Evolutionary conservation across 1,284 basidiomycete genomes (phyloP).

Genomic region (Trichosporon coremiiforme): DNA sequence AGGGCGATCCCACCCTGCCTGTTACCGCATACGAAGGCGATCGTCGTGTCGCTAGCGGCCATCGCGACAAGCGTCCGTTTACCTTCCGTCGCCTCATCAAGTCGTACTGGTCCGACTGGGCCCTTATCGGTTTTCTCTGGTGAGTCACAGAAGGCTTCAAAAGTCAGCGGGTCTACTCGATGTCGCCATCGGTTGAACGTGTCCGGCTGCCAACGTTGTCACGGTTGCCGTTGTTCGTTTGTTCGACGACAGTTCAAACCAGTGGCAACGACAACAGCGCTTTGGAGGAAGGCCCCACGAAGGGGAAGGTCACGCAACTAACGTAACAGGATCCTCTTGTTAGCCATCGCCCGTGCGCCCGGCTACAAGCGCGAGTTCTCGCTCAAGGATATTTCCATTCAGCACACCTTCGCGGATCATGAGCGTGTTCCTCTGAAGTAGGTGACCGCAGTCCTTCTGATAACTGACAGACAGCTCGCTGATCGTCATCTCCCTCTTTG

Average conservation of each 20-base stretch:
- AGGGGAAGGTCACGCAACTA: background rate
- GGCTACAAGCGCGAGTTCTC: slow-evolving; percentile 86
- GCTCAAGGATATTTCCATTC: slow-evolving; percentile 70
- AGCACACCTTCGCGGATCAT: slow-evolving; percentile 70
- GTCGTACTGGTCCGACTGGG: slow-evolving; percentile 60
- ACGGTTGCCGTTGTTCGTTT: no score
- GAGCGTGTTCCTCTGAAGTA: slow-evolving; percentile 77
- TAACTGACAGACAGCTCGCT: slow-evolving; percentile 60
- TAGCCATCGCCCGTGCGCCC: slow-evolving; percentile 68
- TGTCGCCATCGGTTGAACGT: background rate
- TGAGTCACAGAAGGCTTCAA: slow-evolving; percentile 55
- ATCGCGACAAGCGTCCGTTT: slow-evolving; percentile 23
- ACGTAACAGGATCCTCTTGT: slow-evolving; percentile 64
- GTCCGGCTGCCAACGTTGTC: no score
- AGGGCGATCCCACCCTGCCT: background rate
- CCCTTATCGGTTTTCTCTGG: slow-evolving; percentile 70
- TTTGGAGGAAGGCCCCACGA: background rate
- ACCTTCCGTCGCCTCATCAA: slow-evolving; percentile 29
- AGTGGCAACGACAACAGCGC: background rate
- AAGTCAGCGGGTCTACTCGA: background rate
- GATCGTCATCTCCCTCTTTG: slow-evolving; percentile 68
- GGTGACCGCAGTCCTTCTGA: slow-evolving; percentile 6
- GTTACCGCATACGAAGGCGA: slow-evolving; percentile 25
- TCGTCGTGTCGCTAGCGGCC: slow-evolving; percentile 26
- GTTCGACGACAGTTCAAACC: background rate